These are phyloP conservation scores for Colletotrichum eleusines DNA, from an alignment of 2,329 filamentous ascomycete species.

Conservation along the genomic window DNA sequence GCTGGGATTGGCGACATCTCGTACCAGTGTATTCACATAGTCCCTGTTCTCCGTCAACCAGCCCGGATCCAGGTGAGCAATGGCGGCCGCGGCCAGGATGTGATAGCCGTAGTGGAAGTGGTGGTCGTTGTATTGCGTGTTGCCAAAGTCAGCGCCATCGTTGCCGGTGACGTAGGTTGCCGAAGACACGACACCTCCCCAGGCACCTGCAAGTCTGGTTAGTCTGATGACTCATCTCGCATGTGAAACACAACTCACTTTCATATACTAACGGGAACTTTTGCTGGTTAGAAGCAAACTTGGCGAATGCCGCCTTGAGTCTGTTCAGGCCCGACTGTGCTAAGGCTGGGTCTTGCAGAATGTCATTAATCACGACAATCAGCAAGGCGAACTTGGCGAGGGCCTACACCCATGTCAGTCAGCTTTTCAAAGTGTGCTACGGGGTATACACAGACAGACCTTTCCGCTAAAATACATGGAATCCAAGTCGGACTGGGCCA, in stretches of 20 bases:
- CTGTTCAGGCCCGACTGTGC: constrained; percentile 69
- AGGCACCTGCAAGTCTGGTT: constrained; percentile 61
- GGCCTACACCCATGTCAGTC: constrained; percentile 57
- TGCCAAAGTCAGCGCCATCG: constrained; percentile 85
- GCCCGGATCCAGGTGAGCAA: constrained; percentile 79
- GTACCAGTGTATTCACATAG: constrained; percentile 86
- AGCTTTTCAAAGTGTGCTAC: fast-evolving
- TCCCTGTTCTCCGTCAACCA: constrained; percentile 82
- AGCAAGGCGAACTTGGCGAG: constrained; percentile 82
- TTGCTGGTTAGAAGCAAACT: constrained; percentile 76
- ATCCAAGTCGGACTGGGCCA: constrained; percentile 77
- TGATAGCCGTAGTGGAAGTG: constrained; percentile 90
- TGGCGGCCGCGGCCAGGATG: constrained; percentile 85
- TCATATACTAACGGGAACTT: constrained; percentile 75
- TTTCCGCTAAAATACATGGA: constrained; percentile 97
- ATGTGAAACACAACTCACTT: constrained; percentile 54
- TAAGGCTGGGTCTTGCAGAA: constrained; percentile 69
- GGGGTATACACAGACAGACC: constrained; percentile 58
- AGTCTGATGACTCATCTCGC: neutral
- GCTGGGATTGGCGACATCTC: constrained; percentile 85
- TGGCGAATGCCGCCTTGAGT: constrained; percentile 74
- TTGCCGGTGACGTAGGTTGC: constrained; percentile 79
- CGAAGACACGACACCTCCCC: constrained; percentile 85
- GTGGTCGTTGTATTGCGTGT: constrained; percentile 84
- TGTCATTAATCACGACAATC: constrained; percentile 72